These are phyloP conservation scores for Annona squamosa DNA, from an alignment of 164 flowering plant genomes.

Conservation along the genomic window DNA sequence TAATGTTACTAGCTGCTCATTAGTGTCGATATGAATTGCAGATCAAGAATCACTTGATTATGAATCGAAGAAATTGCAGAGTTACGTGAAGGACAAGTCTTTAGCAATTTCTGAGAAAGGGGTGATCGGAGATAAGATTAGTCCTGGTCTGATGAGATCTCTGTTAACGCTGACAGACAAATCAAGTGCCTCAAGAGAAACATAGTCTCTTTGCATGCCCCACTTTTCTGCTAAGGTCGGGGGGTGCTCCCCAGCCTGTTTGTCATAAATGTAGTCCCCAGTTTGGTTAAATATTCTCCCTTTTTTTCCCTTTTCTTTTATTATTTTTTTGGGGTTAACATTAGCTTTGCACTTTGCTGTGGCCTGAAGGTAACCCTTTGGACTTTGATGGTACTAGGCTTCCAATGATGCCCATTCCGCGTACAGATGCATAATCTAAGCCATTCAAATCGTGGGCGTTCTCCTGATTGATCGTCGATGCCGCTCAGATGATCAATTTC, in stretches of 20 bases:
- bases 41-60: slow-evolving; percentile 67
- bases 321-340: too few species aligned
- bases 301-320: too few species aligned
- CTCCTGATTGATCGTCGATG: too few species aligned
- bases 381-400: too few species aligned
- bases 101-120: slow-evolving; percentile 64
- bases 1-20: background rate
- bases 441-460: too few species aligned
- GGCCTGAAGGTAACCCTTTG: too few species aligned
- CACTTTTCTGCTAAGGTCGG: background rate
- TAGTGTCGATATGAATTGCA: slow-evolving; percentile 17
- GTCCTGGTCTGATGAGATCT: slow-evolving; percentile 67
- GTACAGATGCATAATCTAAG: too few species aligned
- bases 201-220: background rate
- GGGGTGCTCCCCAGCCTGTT: background rate
- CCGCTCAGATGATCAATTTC: too few species aligned
- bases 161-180: slow-evolving; percentile 60
- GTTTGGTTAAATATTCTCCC: background rate
- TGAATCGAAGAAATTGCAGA: slow-evolving; percentile 66
- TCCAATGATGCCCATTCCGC: too few species aligned
- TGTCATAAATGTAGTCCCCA: background rate
- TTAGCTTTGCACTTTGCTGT: too few species aligned
- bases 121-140: slow-evolving; percentile 64
- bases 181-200: slow-evolving; percentile 21
- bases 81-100: slow-evolving; percentile 69